These are phyloP conservation scores for Paraphaeosphaeria sporulosa DNA, from an alignment of 2,329 filamentous ascomycete species.

Conservation along the genomic window DNA sequence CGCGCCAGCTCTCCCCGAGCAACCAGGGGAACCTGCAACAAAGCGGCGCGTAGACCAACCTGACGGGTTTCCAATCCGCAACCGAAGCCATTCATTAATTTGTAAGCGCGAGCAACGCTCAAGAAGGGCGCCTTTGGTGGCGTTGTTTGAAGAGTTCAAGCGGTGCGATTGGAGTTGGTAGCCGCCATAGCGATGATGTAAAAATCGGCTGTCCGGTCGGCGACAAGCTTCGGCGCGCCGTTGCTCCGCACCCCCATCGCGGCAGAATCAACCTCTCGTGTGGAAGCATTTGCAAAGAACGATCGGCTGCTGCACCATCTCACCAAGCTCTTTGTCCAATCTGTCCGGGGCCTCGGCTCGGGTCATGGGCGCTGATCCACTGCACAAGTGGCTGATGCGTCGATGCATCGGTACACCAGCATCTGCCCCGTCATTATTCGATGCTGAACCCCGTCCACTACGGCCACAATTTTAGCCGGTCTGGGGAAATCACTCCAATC, in stretches of 20 bases:
- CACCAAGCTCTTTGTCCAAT: conserved; percentile 25
- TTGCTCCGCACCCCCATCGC: conserved; percentile 6
- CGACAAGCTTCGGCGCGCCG: conserved; percentile 9
- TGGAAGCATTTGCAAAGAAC: conserved; percentile 1
- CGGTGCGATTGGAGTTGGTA: background rate
- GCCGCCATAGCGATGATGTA: conserved; percentile 6
- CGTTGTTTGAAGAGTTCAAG: background rate
- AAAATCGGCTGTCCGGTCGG: conserved; percentile 1
- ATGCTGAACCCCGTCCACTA: conserved; percentile 31
- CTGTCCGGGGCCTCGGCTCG: conserved; percentile 35
- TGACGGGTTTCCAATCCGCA: background rate
- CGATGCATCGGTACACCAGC: conserved; percentile 16
- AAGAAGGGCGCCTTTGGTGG: background rate
- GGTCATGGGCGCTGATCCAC: conserved; percentile 38
- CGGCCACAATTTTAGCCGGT: conserved; percentile 45
- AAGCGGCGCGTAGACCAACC: background rate
- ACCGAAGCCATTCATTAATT: background rate
- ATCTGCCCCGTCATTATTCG: conserved; percentile 30
- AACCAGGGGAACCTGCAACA: conserved; percentile 1
- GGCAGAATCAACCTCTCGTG: conserved; percentile 1
- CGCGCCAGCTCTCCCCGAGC: background rate
- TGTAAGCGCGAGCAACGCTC: background rate
- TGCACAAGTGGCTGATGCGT: conserved; percentile 29
- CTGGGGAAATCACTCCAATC: conserved; percentile 40
- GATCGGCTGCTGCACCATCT: conserved; percentile 29